Percentiles rank a stretch among this genome's conserved stretches.
phyloP scores from a whole-genome alignment of 2,329 filamentous ascomycete genomes.

The Grosmannia penicillata region DNA sequence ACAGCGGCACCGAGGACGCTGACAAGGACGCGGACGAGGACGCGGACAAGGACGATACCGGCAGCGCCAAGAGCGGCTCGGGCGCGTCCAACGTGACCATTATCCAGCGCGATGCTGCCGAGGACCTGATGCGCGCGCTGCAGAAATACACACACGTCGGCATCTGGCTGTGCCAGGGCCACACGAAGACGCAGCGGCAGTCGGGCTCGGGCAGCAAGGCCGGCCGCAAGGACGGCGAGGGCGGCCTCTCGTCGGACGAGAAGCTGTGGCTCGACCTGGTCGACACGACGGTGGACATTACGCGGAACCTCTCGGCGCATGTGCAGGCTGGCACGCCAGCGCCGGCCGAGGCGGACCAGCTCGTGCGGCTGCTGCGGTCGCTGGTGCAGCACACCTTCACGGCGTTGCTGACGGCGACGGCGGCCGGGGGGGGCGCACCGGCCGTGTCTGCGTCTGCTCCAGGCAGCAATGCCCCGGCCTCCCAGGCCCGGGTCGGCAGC shows the following conservation, averaged over 20 bases:
- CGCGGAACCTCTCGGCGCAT: constrained; percentile 44
- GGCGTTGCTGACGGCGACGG: constrained; percentile 47
- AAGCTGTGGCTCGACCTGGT: constrained; percentile 46
- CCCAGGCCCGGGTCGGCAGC: constrained; percentile 16
- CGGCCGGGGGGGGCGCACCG: not conserved
- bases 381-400: constrained; percentile 87
- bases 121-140: constrained; percentile 61
- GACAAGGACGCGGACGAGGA: not conserved
- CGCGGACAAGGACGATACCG: not conserved
- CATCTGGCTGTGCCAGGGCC: constrained; percentile 86
- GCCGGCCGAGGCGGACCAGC: constrained; percentile 36
- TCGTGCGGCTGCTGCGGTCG: constrained; percentile 54
- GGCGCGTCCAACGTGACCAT: constrained; percentile 6
- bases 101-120: constrained; percentile 37
- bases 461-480: constrained; percentile 10
- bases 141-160: constrained; percentile 87
- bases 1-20: not conserved
- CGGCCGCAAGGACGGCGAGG: constrained; percentile 29
- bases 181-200: constrained; percentile 43
- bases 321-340: constrained; percentile 21
- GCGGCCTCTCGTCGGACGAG: constrained; percentile 37
- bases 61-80: constrained; percentile 1
- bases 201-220: constrained; percentile 10
- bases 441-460: not conserved
- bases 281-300: constrained; percentile 46